Percentiles rank a stretch among this genome's conserved stretches.
phyloP scores from a whole-genome alignment of 148 eudicot genomes.

The Chenopodium suecicum region DNA sequence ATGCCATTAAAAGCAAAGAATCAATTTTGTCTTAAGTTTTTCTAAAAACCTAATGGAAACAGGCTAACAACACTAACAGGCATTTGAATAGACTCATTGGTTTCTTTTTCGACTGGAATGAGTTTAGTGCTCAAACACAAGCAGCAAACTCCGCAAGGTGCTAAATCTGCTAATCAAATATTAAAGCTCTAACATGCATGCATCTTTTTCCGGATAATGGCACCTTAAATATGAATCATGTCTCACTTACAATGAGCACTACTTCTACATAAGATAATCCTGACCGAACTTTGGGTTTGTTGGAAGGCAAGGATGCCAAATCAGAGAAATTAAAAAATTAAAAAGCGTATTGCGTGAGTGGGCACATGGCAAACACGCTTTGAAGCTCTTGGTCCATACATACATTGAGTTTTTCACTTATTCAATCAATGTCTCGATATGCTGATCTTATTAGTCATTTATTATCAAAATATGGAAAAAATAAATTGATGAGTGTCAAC shows the following conservation, averaged over 20 bases:
- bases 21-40: constrained; percentile 20
- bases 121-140: constrained; percentile 10
- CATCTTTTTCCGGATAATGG: constrained; percentile 5
- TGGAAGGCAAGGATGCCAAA: not conserved
- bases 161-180: constrained; percentile 7
- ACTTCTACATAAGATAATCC: not conserved
- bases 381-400: not conserved
- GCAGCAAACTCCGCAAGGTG: constrained; percentile 5
- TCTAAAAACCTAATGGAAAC: constrained; percentile 13
- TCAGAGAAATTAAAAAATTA: not conserved
- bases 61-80: constrained; percentile 2
- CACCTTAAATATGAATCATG: constrained; percentile 2
- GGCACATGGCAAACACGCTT: not conserved
- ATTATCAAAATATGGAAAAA: not conserved
- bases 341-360: not conserved
- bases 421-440: not conserved
- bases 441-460: not conserved
- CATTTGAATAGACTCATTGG: constrained; percentile 18
- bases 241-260: constrained; percentile 1
- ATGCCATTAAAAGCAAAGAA: constrained; percentile 25
- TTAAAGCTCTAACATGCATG: not conserved
- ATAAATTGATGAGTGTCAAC: not conserved
- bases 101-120: constrained; percentile 13
- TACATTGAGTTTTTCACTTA: not conserved
- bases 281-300: not conserved